Evolutionary conservation across 2,329 filamentous ascomycete genomes (phyloP).

Genomic region (Myriosclerotinia scirpicola): DNA sequence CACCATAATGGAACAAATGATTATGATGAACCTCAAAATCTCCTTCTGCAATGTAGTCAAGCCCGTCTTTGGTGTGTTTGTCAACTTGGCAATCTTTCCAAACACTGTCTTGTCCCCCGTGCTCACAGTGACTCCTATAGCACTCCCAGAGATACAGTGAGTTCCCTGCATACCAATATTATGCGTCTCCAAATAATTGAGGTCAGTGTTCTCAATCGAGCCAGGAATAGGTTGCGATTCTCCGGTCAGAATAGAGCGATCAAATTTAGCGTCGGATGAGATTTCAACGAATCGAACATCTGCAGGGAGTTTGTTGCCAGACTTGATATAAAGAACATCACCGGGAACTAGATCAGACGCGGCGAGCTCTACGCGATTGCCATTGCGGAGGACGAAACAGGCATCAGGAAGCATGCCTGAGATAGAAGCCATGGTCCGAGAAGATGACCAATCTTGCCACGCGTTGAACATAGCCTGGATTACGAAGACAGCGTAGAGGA

Average conservation of each 20-base stretch:
- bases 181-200: constrained; percentile 73
- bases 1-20: constrained; percentile 67
- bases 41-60: constrained; percentile 71
- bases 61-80: constrained; percentile 64
- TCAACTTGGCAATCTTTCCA: constrained; percentile 70
- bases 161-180: constrained; percentile 78
- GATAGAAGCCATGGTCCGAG: constrained; percentile 73
- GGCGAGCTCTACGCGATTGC: constrained; percentile 48
- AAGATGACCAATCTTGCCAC: constrained; percentile 73
- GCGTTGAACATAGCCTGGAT: constrained; percentile 68
- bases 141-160: constrained; percentile 68
- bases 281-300: constrained; percentile 69
- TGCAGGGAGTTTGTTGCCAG: constrained; percentile 71
- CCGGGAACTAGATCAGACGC: constrained; percentile 67
- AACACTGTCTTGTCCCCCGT: constrained; percentile 74
- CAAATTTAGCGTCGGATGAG: constrained; percentile 69
- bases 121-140: constrained; percentile 65
- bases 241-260: constrained; percentile 71
- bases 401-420: constrained; percentile 73
- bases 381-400: constrained; percentile 63
- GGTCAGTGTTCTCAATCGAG: constrained; percentile 62
- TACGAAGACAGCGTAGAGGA: constrained; percentile 66
- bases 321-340: constrained; percentile 65
- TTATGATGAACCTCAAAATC: constrained; percentile 67
- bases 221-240: constrained; percentile 64